These are phyloP conservation scores for Colletotrichum cordylinicola DNA, from an alignment of 2,329 filamentous ascomycete species.

Conservation along the genomic window DNA sequence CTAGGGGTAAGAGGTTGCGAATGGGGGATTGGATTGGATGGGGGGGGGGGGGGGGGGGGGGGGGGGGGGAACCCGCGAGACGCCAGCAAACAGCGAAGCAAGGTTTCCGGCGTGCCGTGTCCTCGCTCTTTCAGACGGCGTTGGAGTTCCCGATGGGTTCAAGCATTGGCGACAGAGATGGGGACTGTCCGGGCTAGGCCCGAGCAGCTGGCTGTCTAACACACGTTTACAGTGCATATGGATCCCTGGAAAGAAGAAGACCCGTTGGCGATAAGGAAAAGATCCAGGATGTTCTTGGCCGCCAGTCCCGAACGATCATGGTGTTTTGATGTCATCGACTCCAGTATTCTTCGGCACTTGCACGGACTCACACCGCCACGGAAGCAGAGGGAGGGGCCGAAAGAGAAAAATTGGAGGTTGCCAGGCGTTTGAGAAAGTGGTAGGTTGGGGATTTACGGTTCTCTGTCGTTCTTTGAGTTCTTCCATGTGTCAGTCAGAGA, in stretches of 20 bases:
- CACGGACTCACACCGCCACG: slow-evolving; percentile 6
- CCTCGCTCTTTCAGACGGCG: not conserved
- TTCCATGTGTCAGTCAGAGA: not conserved
- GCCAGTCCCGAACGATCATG: not conserved
- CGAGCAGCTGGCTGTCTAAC: not conserved
- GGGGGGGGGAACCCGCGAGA: not conserved
- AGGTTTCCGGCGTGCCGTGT: not conserved
- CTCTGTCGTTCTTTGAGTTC: not conserved
- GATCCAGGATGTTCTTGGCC: not conserved
- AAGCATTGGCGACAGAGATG: not conserved
- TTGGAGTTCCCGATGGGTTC: not conserved
- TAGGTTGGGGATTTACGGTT: not conserved
- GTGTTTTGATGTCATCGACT: slow-evolving; percentile 19
- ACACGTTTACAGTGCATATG: not conserved
- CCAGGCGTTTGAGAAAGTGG: not conserved
- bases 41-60: not conserved
- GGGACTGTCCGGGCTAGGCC: not conserved
- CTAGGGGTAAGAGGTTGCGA: not conserved
- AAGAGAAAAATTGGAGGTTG: not conserved
- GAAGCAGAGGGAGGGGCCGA: not conserved
- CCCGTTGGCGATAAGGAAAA: not conserved
- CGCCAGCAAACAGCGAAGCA: not conserved
- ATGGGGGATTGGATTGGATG: not conserved
- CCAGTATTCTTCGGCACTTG: slow-evolving; percentile 15
- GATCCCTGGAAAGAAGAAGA: not conserved